Evolutionary conservation across 768 basidiomycete species (phyloP).

Genomic region (Melanogaster broomeanus): DNA sequence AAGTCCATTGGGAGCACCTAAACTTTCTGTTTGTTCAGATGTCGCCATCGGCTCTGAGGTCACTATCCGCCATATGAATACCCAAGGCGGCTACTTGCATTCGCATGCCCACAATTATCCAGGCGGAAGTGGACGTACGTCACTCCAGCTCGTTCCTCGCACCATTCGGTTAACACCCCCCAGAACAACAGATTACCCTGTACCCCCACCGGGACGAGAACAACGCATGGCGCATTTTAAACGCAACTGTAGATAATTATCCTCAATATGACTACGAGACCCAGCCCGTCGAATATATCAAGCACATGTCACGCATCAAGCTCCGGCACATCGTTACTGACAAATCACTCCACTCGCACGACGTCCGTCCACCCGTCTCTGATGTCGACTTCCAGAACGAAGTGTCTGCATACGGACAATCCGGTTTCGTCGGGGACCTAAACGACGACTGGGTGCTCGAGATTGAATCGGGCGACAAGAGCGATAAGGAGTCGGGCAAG

Average conservation of each 20-base stretch:
- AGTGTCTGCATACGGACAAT: constrained; percentile 90
- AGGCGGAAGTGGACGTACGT: constrained; percentile 83
- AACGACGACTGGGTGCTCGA: constrained; percentile 95
- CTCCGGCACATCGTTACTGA: constrained; percentile 78
- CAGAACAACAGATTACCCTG: constrained; percentile 98
- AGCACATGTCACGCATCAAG: constrained; percentile 69
- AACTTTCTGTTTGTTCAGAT: constrained; percentile 46
- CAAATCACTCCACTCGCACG: constrained; percentile 93
- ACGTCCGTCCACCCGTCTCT: constrained; percentile 89
- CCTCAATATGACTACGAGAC: constrained; percentile 51
- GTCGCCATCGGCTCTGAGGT: constrained; percentile 83
- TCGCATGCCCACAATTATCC: constrained; percentile 93
- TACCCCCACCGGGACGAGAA: constrained; percentile 98
- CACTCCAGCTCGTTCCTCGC: not conserved
- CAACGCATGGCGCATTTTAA: constrained; percentile 88
- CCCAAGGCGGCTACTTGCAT: constrained; percentile 98
- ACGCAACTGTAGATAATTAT: constrained; percentile 55
- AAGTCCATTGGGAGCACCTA: not conserved
- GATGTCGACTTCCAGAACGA: constrained; percentile 99
- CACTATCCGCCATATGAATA: constrained; percentile 88
- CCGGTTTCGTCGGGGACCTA: constrained; percentile 81
- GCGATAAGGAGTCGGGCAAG: constrained; percentile 66
- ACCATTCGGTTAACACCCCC: not conserved
- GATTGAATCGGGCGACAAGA: constrained; percentile 67
- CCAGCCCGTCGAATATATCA: constrained; percentile 62